Percentiles rank a stretch among this genome's conserved stretches.
These are phyloP conservation scores for Candida sp. DNA, from an alignment of 1,139 yeast genomes.

Conservation along the genomic window DNA sequence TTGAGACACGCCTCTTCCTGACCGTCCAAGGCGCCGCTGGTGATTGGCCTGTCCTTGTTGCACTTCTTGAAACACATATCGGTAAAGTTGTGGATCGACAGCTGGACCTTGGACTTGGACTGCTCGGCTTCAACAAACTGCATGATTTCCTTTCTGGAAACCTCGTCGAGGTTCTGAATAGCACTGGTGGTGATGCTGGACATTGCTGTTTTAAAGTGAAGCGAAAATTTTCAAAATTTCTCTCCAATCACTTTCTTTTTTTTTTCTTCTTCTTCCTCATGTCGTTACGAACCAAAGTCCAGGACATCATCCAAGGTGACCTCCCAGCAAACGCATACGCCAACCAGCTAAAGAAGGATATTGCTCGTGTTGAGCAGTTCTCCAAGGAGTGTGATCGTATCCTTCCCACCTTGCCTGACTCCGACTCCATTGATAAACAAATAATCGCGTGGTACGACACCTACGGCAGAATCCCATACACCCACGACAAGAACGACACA, in stretches of 20 bases:
- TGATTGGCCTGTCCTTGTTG: conserved; percentile 53
- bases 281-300: conserved; percentile 1
- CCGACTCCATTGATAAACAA: conserved; percentile 16
- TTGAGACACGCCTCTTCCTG: conserved; percentile 75
- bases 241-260: conserved; percentile 3
- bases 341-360: conserved; percentile 31
- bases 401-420: conserved; percentile 17
- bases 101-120: conserved; percentile 87
- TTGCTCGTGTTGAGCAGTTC: conserved; percentile 27
- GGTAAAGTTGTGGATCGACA: conserved; percentile 85
- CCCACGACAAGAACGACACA: conserved; percentile 40
- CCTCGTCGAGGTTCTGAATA: conserved; percentile 68
- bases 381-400: conserved; percentile 35
- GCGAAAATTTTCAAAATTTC: not conserved
- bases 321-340: conserved; percentile 19
- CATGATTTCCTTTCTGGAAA: conserved; percentile 74
- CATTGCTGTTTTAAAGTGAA: conserved; percentile 39
- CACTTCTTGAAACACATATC: conserved; percentile 93
- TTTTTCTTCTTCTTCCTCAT: not conserved
- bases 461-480: conserved; percentile 32
- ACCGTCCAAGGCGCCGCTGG: conserved; percentile 52
- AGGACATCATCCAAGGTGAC: not conserved
- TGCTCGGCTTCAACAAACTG: conserved; percentile 83
- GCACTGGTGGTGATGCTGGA: conserved; percentile 64
- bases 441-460: conserved; percentile 33